Evolutionary conservation across 2,329 filamentous ascomycete genomes (phyloP).

Genomic region (Pseudocercospora crystallina): DNA sequence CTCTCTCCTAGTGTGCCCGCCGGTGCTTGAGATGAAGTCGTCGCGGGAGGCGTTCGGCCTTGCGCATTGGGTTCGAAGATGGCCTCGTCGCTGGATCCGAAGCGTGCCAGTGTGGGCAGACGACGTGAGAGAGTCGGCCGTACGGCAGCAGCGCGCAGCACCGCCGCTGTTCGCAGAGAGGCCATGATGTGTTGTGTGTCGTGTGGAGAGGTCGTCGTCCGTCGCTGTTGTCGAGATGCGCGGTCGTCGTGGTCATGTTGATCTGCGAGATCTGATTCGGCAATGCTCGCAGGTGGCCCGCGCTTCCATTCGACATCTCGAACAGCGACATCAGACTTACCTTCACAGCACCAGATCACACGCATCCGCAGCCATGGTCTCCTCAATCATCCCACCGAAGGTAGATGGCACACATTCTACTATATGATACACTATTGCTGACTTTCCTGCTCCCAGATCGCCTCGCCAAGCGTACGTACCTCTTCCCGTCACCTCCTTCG

Average conservation of each 20-base stretch:
- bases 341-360: background rate
- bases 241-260: conserved; percentile 15
- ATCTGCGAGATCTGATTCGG: conserved; percentile 5
- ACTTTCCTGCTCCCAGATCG: conserved; percentile 57
- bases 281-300: background rate
- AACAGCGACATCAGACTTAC: conserved; percentile 15
- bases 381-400: conserved; percentile 99
- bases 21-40: conserved; percentile 11
- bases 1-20: conserved; percentile 14
- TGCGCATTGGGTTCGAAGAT: background rate
- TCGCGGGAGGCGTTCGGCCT: background rate
- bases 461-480: conserved; percentile 75
- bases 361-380: conserved; percentile 46
- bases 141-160: conserved; percentile 39
- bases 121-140: conserved; percentile 28
- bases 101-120: conserved; percentile 24
- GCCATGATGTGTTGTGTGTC: conserved; percentile 18
- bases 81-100: conserved; percentile 13
- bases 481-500: conserved; percentile 1
- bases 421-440: conserved; percentile 33
- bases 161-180: conserved; percentile 37
- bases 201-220: background rate
- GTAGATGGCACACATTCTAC: conserved; percentile 53
- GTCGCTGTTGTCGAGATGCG: conserved; percentile 2
- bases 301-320: conserved; percentile 15